Evolutionary conservation across 2,329 filamentous ascomycete species (phyloP).

Genomic region (Aureobasidium sp.): DNA sequence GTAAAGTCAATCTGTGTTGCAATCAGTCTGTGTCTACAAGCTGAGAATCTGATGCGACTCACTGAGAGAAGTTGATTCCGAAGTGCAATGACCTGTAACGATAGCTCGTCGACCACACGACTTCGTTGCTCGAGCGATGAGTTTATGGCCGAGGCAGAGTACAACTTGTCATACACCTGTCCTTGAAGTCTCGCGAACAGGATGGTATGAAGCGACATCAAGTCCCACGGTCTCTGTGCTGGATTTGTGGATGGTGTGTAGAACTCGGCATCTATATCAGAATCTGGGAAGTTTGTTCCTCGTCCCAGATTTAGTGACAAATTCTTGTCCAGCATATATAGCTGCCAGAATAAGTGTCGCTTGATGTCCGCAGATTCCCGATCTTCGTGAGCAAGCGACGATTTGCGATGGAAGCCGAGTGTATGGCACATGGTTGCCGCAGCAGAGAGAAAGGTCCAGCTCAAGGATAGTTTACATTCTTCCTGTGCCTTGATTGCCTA

Average conservation of each 20-base stretch:
- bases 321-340: constrained; percentile 15
- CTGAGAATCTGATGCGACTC: not conserved
- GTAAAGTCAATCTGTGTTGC: not conserved
- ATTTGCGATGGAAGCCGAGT: constrained; percentile 13
- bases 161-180: constrained; percentile 13
- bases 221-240: constrained; percentile 11
- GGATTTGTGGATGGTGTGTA: constrained; percentile 7
- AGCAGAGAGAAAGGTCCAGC: constrained; percentile 14
- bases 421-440: constrained; percentile 15
- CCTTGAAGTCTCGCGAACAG: constrained; percentile 10
- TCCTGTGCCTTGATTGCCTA: constrained; percentile 14
- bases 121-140: constrained; percentile 1
- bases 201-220: constrained; percentile 11
- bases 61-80: not conserved
- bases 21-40: not conserved
- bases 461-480: constrained; percentile 14
- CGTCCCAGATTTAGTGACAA: constrained; percentile 12
- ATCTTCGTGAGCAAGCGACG: constrained; percentile 8
- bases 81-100: constrained; percentile 1
- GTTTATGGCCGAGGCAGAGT: constrained; percentile 1
- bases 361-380: constrained; percentile 11
- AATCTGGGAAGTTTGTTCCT: constrained; percentile 13
- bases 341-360: constrained; percentile 15
- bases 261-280: constrained; percentile 14
- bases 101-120: constrained; percentile 1